Evolutionary conservation across 768 basidiomycete species (phyloP), one percentile per base, ranked within the genome.

Genomic region (Termitomyces sp.): DNA sequence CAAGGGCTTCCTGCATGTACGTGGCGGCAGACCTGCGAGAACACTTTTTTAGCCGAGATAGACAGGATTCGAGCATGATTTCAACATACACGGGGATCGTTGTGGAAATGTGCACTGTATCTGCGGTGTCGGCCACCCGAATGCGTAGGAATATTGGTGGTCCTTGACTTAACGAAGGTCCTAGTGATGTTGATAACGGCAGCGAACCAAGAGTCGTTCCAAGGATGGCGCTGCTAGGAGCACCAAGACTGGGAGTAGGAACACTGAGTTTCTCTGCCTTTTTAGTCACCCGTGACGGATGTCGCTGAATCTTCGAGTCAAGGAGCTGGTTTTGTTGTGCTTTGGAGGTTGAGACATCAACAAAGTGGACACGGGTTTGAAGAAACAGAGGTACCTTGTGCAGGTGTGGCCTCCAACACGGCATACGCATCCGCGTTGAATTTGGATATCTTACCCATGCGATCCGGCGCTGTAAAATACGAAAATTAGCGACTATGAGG

Each of bases 1-100:
- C 96, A 24, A 97, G 82, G 1, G 93, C 92, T 73, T 98, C 96
- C 67, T 96, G 94, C 85, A 98, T 90, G 72, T 98, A 98, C 89
- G 94, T 97, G 9, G 92, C 94, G 15, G 92, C 87, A 9, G 94
- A 87, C 6, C 90, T 92, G 68, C 44, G n/a, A 7, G 46, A 24
- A 38, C 22, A 39, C 33, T 32, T 20, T n/a, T 28, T 44, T 4
- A 48, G 36, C 32, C 13, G 9, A 15, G 24, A 18, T 13, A 22
- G 16, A 24, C 22, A 6, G 13, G 3, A 7, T 46, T 39, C 24
- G 40, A 46, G 44, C 2, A 36, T 44, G 32, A 35, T 9, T 28
- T 0, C 6, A 36, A 78, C 92, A 58, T 81, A 96, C 92, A 94
- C 94, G 40, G 89, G 89, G 67, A 97, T 92, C 0, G 94, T 96